A percentile compares a stretch with the other conserved stretches of the same genome.
Evolutionary conservation across 495 filamentous ascomycete genomes (phyloP).

Genomic region (Aspergillus egyptiacus): DNA sequence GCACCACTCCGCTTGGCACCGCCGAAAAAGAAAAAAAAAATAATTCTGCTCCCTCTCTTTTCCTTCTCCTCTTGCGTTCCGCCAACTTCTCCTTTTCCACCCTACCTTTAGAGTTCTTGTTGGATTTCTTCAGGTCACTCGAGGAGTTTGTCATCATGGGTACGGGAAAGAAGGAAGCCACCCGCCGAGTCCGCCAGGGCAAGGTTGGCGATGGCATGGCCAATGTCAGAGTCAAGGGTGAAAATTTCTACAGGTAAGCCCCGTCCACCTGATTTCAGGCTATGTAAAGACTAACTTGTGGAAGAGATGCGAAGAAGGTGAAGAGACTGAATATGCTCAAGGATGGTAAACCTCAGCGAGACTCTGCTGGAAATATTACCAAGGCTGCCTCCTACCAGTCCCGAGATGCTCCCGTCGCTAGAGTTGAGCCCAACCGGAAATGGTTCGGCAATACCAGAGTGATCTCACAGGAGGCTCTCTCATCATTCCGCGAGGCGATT

Average conservation of each 20-base stretch:
- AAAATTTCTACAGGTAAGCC: constrained; percentile 80
- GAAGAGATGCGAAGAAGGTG: constrained; percentile 72
- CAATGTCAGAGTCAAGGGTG: constrained; percentile 89
- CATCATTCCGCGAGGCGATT: constrained; percentile 85
- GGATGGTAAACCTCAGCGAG: constrained; percentile 68
- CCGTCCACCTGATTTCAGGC: not conserved
- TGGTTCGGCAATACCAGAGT: constrained; percentile 73
- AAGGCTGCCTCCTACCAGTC: constrained; percentile 81
- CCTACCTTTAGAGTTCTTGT: constrained; percentile 27
- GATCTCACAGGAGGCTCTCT: constrained; percentile 62
- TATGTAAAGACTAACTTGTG: constrained; percentile 16
- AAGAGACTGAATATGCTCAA: constrained; percentile 84
- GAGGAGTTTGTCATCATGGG: constrained; percentile 60
- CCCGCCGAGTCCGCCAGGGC: constrained; percentile 73
- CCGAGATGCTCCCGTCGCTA: constrained; percentile 68
- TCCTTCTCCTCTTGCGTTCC: constrained; percentile 33
- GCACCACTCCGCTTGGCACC: constrained; percentile 36
- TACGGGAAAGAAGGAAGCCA: constrained; percentile 88
- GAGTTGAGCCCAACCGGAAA: constrained; percentile 90
- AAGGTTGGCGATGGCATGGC: constrained; percentile 76
- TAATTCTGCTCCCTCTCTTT: constrained; percentile 29
- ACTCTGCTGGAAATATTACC: constrained; percentile 70
- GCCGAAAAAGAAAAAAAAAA: constrained; percentile 33
- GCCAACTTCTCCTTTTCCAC: constrained; percentile 31
- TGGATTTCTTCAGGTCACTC: constrained; percentile 18